Evolutionary conservation across 768 basidiomycete genomes (phyloP), one percentile per base, ranked within the genome.

Genomic region (Lentinula aciculospora): DNA sequence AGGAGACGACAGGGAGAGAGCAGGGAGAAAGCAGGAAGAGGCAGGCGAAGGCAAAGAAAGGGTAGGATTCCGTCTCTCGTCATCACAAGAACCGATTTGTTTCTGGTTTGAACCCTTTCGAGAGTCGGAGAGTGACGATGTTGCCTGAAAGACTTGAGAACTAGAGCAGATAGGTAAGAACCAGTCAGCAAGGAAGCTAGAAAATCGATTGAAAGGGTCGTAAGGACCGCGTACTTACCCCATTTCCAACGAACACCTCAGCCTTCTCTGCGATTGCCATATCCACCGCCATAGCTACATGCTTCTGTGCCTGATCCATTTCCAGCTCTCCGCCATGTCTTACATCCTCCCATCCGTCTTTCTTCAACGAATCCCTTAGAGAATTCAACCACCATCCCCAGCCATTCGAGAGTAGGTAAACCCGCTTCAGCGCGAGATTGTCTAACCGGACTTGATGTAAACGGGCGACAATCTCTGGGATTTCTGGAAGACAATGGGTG

Each of bases 321-420:
- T 39, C 37, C 25, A 70, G 31, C 56, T 82, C 79, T 51, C 63
- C 63, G 40, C 74, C 81, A 9, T 76, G 77, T 5, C 71, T 70
- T 40, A 82, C 72, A 1, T 69, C 72, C 21, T 69, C 63, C 81
- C 81, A 83, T 6, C 76, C 74, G 27, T 76, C 77, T 28, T 65
- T 64, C 36, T 58, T 59, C 31, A 82, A 66, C 29, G 67, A 69
- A 4, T 62, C 60, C 60, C 73, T 76, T 57, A 83, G 60, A 39
- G 71, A 62, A 4, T 71, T 69, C 12, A 79, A 60, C 79, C 79
- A 83, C 28, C 69, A 68, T 5, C 68, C 67, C 36, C 74, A 61
- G 44, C 76, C 82, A 54, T 84, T 82, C 39, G 82, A 81, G 66
- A 83, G 62, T 29, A 83, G 56, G 63, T 74, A 83, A 25, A 83